A percentile compares a stretch with the other conserved stretches of the same genome.
These are phyloP conservation scores for Chrysosporium queenslandicum DNA, from an alignment of 2,329 filamentous ascomycete genomes.

Conservation along the genomic window DNA sequence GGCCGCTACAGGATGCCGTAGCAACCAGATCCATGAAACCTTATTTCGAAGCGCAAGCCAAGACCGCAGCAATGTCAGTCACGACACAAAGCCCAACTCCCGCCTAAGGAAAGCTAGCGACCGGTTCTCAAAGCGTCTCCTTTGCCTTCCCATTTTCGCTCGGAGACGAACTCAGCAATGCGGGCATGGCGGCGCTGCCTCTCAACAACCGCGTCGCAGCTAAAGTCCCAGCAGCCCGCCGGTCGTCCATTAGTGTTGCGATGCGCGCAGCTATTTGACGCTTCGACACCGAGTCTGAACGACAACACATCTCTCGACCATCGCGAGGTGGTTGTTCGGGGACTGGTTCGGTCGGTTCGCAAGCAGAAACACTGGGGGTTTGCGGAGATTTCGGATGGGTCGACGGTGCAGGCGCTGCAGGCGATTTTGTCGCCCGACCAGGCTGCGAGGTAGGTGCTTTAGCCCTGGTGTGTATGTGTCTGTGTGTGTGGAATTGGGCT, in stretches of 20 bases:
- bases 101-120: background rate
- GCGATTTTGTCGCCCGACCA: constrained; percentile 64
- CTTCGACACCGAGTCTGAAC: constrained; percentile 18
- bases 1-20: too few relatives aligned
- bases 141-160: background rate
- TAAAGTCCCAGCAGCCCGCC: constrained; percentile 21
- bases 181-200: constrained; percentile 34
- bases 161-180: constrained; percentile 23
- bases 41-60: too few relatives aligned
- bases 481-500: background rate
- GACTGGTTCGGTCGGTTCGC: constrained; percentile 73
- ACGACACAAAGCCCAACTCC: background rate
- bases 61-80: background rate
- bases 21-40: too few relatives aligned
- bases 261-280: constrained; percentile 33
- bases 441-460: constrained; percentile 60
- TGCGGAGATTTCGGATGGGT: constrained; percentile 78
- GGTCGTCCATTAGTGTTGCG: constrained; percentile 24
- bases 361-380: constrained; percentile 79
- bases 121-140: background rate
- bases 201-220: constrained; percentile 28
- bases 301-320: constrained; percentile 26
- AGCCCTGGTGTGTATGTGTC: too few relatives aligned
- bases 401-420: constrained; percentile 67
- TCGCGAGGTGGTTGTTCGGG: constrained; percentile 52